Percentiles rank a stretch among this genome's conserved stretches.
These are phyloP conservation scores for Irpex sp. DNA, from an alignment of 1,284 basidiomycete species.

Conservation along the genomic window DNA sequence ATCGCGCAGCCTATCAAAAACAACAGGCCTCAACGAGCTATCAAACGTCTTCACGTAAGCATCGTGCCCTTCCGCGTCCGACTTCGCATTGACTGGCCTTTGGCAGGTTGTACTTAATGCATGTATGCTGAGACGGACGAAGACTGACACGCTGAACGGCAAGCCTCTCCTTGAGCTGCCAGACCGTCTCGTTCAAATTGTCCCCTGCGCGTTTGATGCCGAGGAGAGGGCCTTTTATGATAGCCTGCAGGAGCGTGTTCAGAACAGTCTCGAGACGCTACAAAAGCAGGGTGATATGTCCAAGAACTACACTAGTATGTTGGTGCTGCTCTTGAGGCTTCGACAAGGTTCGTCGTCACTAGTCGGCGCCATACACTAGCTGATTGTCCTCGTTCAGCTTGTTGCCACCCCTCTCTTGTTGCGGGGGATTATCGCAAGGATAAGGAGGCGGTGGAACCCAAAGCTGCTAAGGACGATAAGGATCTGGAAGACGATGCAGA, in stretches of 20 bases:
- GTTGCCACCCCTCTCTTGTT: conserved; percentile 84
- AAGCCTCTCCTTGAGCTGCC: conserved; percentile 87
- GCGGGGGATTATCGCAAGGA: conserved; percentile 73
- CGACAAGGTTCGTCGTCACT: conserved; percentile 67
- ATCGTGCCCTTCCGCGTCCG: background rate
- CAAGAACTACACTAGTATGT: conserved; percentile 79
- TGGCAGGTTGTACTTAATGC: conserved; percentile 75
- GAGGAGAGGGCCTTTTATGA: conserved; percentile 84
- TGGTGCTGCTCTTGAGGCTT: conserved; percentile 81
- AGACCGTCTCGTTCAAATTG: conserved; percentile 65
- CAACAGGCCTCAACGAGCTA: conserved; percentile 66
- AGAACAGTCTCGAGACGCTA: conserved; percentile 69
- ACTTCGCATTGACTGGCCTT: background rate
- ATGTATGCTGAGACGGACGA: conserved; percentile 89
- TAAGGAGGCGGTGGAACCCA: conserved; percentile 69
- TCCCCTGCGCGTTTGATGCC: conserved; percentile 69
- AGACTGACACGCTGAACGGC: conserved; percentile 81
- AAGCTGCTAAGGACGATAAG: conserved; percentile 46
- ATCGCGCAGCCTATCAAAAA: conserved; percentile 81
- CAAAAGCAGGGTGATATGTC: conserved; percentile 51
- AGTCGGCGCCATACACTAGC: background rate
- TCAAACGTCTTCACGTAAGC: conserved; percentile 79
- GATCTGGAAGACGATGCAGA: conserved; percentile 62
- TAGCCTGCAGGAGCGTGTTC: conserved; percentile 74
- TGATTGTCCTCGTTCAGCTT: conserved; percentile 50